These are phyloP conservation scores for Myxozyma mucilagina DNA, from an alignment of 805 yeast species.

Conservation along the genomic window DNA sequence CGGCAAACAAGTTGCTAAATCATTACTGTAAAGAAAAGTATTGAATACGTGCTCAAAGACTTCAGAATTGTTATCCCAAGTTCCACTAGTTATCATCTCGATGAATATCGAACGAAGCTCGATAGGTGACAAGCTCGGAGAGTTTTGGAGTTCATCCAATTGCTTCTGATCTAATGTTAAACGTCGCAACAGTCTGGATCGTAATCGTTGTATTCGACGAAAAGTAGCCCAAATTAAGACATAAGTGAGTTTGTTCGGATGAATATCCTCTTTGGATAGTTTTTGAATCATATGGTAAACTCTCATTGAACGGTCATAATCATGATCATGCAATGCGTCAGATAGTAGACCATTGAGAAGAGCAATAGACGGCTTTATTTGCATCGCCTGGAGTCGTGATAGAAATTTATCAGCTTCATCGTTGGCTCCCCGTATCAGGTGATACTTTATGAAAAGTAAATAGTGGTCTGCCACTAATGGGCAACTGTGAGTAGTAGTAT, in stretches of 20 bases:
- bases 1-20: constrained; percentile 9
- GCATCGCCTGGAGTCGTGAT: constrained; percentile 12
- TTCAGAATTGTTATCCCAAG: constrained; percentile 6
- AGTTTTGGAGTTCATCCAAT: background rate
- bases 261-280: background rate
- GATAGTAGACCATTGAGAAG: constrained; percentile 16
- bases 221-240: constrained; percentile 20
- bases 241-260: constrained; percentile 20
- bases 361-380: constrained; percentile 10
- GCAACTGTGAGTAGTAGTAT: background rate
- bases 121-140: background rate
- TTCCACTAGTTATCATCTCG: constrained; percentile 8
- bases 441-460: constrained; percentile 21
- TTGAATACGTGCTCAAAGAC: constrained; percentile 2
- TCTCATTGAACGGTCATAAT: constrained; percentile 3
- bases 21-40: constrained; percentile 10
- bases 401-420: constrained; percentile 1
- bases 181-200: background rate
- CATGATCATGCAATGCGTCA: constrained; percentile 13
- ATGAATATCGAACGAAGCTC: constrained; percentile 3
- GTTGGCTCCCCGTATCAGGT: constrained; percentile 14
- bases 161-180: background rate
- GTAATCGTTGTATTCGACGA: constrained; percentile 7
- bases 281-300: background rate
- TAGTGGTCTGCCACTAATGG: constrained; percentile 26